Base-by-base conservation (phyloP, 2,329 filamentous ascomycete genomes). In the Beauveria sp. region DNA sequence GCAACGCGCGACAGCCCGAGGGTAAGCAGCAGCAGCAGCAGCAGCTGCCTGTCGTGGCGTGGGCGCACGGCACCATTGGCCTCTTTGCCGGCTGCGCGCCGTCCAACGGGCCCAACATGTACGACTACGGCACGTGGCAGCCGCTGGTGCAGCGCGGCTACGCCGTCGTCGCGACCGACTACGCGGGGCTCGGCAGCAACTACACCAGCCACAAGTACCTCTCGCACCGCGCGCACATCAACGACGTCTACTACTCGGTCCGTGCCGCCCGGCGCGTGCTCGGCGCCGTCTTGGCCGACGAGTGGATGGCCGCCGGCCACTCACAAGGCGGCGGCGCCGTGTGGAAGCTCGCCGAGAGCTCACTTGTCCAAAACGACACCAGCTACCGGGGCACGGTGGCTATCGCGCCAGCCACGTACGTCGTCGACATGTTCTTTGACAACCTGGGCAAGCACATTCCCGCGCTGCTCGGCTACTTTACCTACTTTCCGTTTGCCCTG, bases 91-190 rank as follows among this genome's bases (percentile, higher is more conserved):
- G 63, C 49, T 67, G 65, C 52, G 65, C 65, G 16, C 63, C 65
- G 22, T 66, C 65, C 3, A 61, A 61, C n/a, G 52, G 55, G 12
- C 63, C 62, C 1, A 52, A 14, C 14, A 40, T 66, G 12, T 66
- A 62, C 38, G 63, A 66, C 43, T 64, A 65, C 43, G n/a, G 22
- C 8, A 65, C 62, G n/a, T 67, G 65, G 65, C 48, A 61, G 20
- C 46, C 55, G 10, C 55, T 64, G 0, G 43, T 66, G 16, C 28
- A 54, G 14, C 46, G 52, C 14, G 65, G 64, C 2, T 67, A 64
- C 31, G 65, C 65, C 7, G 60, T 67, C 20, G 61, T 69, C 18
- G 67, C 65, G 14, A 65, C 67, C 12, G 67, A 69, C 55, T 69
- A 65, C 46, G 62, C 65, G 24, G 66, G 66, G 22, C 58, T 68